Evolutionary conservation across 2,329 filamentous ascomycete genomes (phyloP), one percentile per base, ranked within the genome.

Genomic region (Botrytis squamosa): DNA sequence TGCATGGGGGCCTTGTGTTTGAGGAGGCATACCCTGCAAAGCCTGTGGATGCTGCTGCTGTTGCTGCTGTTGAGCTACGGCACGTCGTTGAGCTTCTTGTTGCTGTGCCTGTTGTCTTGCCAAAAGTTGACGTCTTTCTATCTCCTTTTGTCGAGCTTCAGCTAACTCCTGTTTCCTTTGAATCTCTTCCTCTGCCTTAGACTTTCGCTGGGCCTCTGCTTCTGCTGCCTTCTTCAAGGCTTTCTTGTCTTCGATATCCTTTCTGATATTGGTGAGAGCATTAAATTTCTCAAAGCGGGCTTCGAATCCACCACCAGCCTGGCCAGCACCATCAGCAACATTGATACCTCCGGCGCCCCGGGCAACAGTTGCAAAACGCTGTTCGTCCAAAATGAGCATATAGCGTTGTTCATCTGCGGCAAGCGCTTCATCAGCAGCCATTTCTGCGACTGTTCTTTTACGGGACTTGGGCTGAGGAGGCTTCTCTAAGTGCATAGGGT

Each of bases 371-470:
- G 91, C 86, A 20, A 90, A 88, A 74, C 94, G 87, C 9, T 94
- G 89, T 78, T 98, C 95, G 80, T 99, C 96, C 83, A 95, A 90
- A 36, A 93, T 91, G 69, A 98, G 90, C 94, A 99, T 96, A 77
- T 94, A 97, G 65, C 94, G 89, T 83, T 99, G 95, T 76, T 94
- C 91, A 74, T 94, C 93, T 36, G 95, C 95, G 0, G 94, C 94
- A 74, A 94, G 87, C 1, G 96, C 95, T 83, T 99, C 95, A 80
- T 99, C 96, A 12, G 95, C 95, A 14, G 94, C 96, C 85, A 98
- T 90, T 81, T 99, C 95, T 14, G 96, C 96, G 29, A 97, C 91
- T 0, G 96, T 99, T 75, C 95, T 90, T 86, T 99, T 98, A 73
- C 96, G 88, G 12, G 91, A 91, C 86, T 97, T 98, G 4, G 94